phyloP scores from a whole-genome alignment of 495 filamentous ascomycete species.

The Penicillium nucicola region DNA sequence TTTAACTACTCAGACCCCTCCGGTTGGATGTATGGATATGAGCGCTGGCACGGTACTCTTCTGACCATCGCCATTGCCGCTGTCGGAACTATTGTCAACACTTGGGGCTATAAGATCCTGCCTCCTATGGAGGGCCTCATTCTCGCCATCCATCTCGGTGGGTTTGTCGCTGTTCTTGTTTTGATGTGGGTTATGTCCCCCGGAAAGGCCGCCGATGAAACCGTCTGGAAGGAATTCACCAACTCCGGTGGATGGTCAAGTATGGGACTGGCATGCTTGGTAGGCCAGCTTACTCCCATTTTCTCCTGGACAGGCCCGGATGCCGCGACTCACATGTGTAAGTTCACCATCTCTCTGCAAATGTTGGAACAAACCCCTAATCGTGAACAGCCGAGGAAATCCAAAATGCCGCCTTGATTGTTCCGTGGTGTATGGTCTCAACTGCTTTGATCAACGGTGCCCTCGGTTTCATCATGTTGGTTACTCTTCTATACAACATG shows the following conservation, averaged over 20 bases:
- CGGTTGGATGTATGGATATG: slow-evolving; percentile 24
- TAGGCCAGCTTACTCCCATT: slow-evolving; percentile 39
- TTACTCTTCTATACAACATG: slow-evolving; percentile 47
- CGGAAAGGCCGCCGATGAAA: slow-evolving; percentile 21
- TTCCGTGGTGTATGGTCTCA: slow-evolving; percentile 47
- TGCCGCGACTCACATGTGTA: slow-evolving; percentile 38
- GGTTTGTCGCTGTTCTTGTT: slow-evolving; percentile 50
- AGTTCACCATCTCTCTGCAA: not conserved
- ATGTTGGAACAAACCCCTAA: slow-evolving; percentile 4
- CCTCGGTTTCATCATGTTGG: slow-evolving; percentile 39
- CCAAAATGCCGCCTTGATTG: slow-evolving; percentile 39
- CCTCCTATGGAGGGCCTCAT: slow-evolving; percentile 41
- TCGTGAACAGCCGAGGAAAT: slow-evolving; percentile 42
- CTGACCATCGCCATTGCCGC: slow-evolving; percentile 40
- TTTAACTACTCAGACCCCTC: slow-evolving; percentile 38
- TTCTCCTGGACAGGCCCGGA: slow-evolving; percentile 42
- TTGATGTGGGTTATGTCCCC: slow-evolving; percentile 42
- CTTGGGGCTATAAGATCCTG: slow-evolving; percentile 32
- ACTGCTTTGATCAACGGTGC: slow-evolving; percentile 40
- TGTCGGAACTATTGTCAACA: slow-evolving; percentile 44
- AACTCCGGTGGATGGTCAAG: slow-evolving; percentile 47
- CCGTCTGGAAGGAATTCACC: slow-evolving; percentile 44
- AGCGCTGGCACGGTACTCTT: slow-evolving; percentile 41
- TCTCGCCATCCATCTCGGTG: slow-evolving; percentile 43
- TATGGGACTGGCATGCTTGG: slow-evolving; percentile 38